Base-by-base conservation (phyloP, 2,329 filamentous ascomycete genomes). In the Alternaria arborescens region DNA sequence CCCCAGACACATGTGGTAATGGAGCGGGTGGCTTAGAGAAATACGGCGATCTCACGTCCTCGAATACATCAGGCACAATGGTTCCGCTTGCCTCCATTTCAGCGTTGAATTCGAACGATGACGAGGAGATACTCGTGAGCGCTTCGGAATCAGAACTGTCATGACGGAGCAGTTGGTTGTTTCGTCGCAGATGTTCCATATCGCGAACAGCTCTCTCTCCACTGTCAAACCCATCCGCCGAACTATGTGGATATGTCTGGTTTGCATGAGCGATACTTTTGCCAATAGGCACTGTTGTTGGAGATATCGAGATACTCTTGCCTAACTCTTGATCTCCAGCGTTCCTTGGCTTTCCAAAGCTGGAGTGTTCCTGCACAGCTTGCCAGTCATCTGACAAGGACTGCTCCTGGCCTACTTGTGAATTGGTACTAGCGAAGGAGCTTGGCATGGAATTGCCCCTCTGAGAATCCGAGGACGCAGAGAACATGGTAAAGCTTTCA, bases 401-500 rank as follows among this genome's bases (percentile, higher is more conserved):
- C 36, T 73, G 71, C 61, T 71, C 70, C 36, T 61, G 66, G 18
- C 60, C 71, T 34, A 65, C 53, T 8, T 65, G 66, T 30, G 74
- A 77, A 30, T 71, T 70, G 47, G 66, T 70, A 63, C 78, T 80
- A 7, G 73, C 80, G 41, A 84, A 83, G 0, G 86, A 87, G 28
- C 81, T 82, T 20, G 82, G 83, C 34, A 85, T 77, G 4, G 85
- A 88, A 55, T 82, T 81, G 6, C 80, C 81, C 53, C 78, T 81
- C 53, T 85, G 81, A 6, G 87, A 89, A 62, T 85, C 85, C 1
- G 85, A 85, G 10, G 87, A 87, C n/a, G 85, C 84, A 40, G 86
- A 88, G 64, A 89, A 88, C 84, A 89, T 88, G 22, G 83, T 80
- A 66, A 89, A 88, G 71, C 86, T 89, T 63, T 89, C 87, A 7